Base-by-base conservation (phyloP, 257 asterid species). In the Solanum sejunctum region DNA sequence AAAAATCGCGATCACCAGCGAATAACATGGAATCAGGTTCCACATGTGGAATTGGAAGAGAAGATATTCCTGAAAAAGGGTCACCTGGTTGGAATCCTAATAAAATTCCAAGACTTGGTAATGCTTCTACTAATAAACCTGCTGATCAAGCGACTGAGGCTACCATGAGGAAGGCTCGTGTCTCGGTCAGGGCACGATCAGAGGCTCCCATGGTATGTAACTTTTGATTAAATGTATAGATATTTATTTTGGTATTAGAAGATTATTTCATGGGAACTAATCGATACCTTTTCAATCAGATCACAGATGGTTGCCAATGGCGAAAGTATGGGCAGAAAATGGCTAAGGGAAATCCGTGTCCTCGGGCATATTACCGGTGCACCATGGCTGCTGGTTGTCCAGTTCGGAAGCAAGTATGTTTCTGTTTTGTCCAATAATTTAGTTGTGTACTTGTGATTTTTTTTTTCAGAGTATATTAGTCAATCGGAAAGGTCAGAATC, bases 251-350 rank as follows among this genome's bases (percentile, higher is more conserved):
- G 15, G 16, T 8, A 49, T 77, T 23, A 51, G 16, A 13, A 77
- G 45, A 51, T 26, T 26, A 77, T 77, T 77, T 77, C 23, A 8
- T 26, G 5, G 21, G 17, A 77, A 26, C 82, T 77, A 73, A 47
- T n/a, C 9, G 49, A 43, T 70, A 5, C 47, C 9, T 11, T 18
- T 78, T 60, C 85, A 60, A 73, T 77, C 64, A 96, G 99, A 95
- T 96, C 51, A 88, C 97, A 0, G 99, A 96, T 88, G 98, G 98
- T 78, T 96, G 99, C 55, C 99, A 96, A 91, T 96, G 99, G 98
- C 89, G 99, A 9, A 96, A 96, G 86, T 96, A 96, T 43, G 99
- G 99, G 12, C 99, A 96, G 84, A 96, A 96, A 88, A 93, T 96
- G 92, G 99, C 99, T 0, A 96, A 96, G 84, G 99, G 99, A 45